phyloP scores from a whole-genome alignment of 2,329 filamentous ascomycete species.

The Calonectria henricotiae region DNA sequence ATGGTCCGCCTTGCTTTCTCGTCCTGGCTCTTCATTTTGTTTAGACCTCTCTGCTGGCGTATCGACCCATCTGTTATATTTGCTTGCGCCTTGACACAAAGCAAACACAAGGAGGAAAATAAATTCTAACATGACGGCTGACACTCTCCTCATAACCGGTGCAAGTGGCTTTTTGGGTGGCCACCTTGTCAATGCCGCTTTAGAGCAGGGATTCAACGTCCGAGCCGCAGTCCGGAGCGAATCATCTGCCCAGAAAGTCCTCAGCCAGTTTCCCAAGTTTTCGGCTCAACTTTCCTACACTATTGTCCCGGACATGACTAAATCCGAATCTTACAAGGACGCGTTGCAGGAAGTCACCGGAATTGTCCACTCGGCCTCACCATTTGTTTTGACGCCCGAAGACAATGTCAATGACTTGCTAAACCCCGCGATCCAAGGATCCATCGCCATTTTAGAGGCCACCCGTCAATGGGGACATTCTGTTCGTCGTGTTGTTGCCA shows the following conservation, averaged over 20 bases:
- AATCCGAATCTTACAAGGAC: slow-evolving; percentile 13
- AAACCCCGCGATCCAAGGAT: slow-evolving; percentile 71
- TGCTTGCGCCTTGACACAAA: background rate
- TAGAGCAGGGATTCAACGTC: slow-evolving; percentile 36
- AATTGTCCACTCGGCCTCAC: slow-evolving; percentile 82
- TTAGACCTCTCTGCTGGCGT: background rate
- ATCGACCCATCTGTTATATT: background rate
- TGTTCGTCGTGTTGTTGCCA: slow-evolving; percentile 77
- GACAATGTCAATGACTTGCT: slow-evolving; percentile 62
- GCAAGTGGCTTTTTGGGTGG: slow-evolving; percentile 33
- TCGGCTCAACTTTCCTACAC: slow-evolving; percentile 22
- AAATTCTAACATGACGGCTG: slow-evolving; percentile 5
- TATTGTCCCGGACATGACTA: slow-evolving; percentile 37
- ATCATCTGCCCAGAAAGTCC: slow-evolving; percentile 31
- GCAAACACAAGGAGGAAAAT: background rate
- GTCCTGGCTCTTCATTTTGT: background rate
- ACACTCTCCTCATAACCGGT: slow-evolving; percentile 32
- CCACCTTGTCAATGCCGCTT: slow-evolving; percentile 21
- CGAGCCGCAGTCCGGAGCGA: slow-evolving; percentile 28
- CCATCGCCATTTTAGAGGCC: slow-evolving; percentile 66
- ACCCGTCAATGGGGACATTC: slow-evolving; percentile 62
- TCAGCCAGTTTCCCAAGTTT: slow-evolving; percentile 26
- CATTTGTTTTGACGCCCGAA: slow-evolving; percentile 79
- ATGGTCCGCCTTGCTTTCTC: background rate
- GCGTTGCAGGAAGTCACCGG: slow-evolving; percentile 48